Percentiles rank a stretch among this genome's conserved stretches.
These are phyloP conservation scores for Quercus phellos DNA, from an alignment of 331 rosid species.

Conservation along the genomic window DNA sequence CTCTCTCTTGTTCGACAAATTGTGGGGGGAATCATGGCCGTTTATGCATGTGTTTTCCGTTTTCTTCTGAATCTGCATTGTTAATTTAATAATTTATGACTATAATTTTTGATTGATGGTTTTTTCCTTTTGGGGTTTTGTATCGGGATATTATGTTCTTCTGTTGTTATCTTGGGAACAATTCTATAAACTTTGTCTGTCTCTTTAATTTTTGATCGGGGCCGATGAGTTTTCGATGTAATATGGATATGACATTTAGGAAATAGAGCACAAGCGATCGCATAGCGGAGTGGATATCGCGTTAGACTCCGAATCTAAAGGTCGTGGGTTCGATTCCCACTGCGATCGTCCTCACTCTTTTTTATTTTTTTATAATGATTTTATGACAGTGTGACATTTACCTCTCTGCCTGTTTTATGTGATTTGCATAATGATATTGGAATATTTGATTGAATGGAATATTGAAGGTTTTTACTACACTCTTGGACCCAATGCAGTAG, in stretches of 20 bases:
- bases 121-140: background rate
- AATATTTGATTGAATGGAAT: too few species aligned
- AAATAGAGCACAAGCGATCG: constrained; percentile 22
- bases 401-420: background rate
- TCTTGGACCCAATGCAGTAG: too few species aligned
- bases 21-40: background rate
- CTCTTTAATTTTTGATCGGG: background rate
- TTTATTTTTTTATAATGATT: background rate
- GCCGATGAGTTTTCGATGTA: background rate
- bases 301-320: constrained; percentile 98
- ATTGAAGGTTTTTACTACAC: too few species aligned
- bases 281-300: constrained; percentile 99
- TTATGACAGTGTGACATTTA: background rate
- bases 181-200: background rate
- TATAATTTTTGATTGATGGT: background rate
- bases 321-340: constrained; percentile 99
- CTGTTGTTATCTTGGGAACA: too few species aligned
- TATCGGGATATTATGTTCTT: background rate
- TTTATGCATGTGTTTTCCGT: background rate
- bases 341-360: constrained; percentile 46
- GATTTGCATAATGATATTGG: background rate
- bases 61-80: background rate
- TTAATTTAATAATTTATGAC: background rate
- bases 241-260: background rate
- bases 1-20: background rate